These are phyloP conservation scores for Osmanthus fragrans DNA, from an alignment of 257 asterid species.

Conservation along the genomic window DNA sequence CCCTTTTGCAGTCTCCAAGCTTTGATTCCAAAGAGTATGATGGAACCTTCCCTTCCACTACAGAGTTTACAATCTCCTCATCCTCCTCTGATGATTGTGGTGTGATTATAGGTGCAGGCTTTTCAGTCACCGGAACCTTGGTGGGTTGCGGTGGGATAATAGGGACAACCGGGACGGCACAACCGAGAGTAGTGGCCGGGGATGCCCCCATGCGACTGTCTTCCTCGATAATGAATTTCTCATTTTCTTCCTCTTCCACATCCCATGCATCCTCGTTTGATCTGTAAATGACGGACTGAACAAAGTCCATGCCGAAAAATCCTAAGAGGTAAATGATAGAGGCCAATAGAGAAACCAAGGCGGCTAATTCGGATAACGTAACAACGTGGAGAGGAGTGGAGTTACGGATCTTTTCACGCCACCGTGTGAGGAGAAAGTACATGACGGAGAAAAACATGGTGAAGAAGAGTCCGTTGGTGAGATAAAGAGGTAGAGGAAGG, in stretches of 20 bases:
- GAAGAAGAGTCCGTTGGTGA: constrained; percentile 46
- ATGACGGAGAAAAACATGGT: constrained; percentile 46
- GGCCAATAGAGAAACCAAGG: constrained; percentile 37
- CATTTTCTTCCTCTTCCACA: constrained; percentile 32
- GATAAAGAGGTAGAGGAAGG: constrained; percentile 36
- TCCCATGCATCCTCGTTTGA: constrained; percentile 43
- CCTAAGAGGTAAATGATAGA: constrained; percentile 47
- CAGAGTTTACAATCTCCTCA: constrained; percentile 40
- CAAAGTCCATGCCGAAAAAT: constrained; percentile 51
- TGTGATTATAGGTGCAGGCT: constrained; percentile 18
- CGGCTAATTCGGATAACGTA: constrained; percentile 46
- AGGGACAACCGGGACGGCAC: constrained; percentile 23
- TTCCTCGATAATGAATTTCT: constrained; percentile 26
- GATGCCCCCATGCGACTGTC: constrained; percentile 32
- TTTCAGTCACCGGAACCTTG: constrained; percentile 22
- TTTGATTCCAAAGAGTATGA: constrained; percentile 53
- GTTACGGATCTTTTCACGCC: constrained; percentile 58
- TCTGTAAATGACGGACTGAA: constrained; percentile 43
- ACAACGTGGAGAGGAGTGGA: constrained; percentile 48
- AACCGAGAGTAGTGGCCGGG: constrained; percentile 29
- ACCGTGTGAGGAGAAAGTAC: constrained; percentile 47
- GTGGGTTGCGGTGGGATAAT: constrained; percentile 22
- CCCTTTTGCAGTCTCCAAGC: constrained; percentile 52
- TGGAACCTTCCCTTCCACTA: constrained; percentile 43
- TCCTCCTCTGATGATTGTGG: constrained; percentile 39